Evolutionary conservation across 78 protist species (phyloP).

Genomic region (Andalucia godoyi): DNA sequence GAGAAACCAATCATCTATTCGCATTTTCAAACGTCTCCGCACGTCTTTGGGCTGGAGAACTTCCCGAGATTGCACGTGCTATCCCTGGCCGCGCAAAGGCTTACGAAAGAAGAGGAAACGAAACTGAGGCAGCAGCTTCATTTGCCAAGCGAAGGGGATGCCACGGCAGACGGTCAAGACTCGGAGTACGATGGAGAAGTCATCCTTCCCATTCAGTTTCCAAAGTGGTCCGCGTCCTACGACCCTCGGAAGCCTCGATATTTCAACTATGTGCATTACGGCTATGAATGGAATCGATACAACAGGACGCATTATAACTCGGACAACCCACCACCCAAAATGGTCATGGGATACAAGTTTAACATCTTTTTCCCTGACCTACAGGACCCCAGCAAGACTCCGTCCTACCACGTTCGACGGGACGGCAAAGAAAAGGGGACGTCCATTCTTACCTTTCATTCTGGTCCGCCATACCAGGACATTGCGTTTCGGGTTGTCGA

Average conservation of each 20-base stretch:
- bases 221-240: conserved; percentile 83
- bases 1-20: no score
- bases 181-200: no score
- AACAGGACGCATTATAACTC: conserved; percentile 89
- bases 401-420: conserved; percentile 37
- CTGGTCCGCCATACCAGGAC: conserved; percentile 98
- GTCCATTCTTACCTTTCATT: conserved; percentile 57
- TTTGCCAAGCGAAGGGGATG: no score
- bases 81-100: no score
- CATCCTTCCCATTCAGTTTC: no score
- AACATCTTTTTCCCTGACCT: conserved; percentile 95
- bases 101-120: no score
- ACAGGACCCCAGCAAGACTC: conserved; percentile 59
- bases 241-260: conserved; percentile 88
- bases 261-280: conserved; percentile 87
- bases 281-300: conserved; percentile 90
- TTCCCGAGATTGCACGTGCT: no score
- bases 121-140: no score
- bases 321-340: conserved; percentile 98
- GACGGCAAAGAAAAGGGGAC: conserved; percentile 13
- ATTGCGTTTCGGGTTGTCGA: conserved; percentile 87
- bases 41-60: no score
- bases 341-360: conserved; percentile 96
- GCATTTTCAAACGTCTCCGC: no score
- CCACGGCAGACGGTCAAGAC: no score